Percentiles rank a stretch among this genome's conserved stretches.
These are phyloP conservation scores for Acanthamoeba royreba DNA, from an alignment of 208 protist species.

Conservation along the genomic window DNA sequence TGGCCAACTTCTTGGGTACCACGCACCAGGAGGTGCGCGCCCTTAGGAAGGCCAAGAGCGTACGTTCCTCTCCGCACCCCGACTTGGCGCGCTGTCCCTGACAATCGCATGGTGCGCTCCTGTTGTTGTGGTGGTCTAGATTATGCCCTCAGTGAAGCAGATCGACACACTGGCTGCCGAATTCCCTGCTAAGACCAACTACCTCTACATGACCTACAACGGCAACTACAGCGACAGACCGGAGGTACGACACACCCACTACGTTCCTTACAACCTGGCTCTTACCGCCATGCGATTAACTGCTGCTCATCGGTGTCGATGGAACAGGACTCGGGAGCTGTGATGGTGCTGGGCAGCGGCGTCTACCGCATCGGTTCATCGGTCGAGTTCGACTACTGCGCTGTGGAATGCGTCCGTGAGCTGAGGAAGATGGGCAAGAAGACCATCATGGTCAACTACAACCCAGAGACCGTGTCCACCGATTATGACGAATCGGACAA, in stretches of 20 bases:
- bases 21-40: conserved; percentile 60
- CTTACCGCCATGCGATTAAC: no score
- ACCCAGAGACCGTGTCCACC: conserved; percentile 92
- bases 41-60: conserved; percentile 30
- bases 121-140: conserved; percentile 44
- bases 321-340: conserved; percentile 40
- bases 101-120: no score
- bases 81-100: no score
- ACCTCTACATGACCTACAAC: conserved; percentile 94
- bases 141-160: conserved; percentile 93
- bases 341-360: conserved; percentile 95
- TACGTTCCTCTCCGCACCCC: no score
- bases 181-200: conserved; percentile 94
- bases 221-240: conserved; percentile 62
- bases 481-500: conserved; percentile 87
- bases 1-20: conserved; percentile 71
- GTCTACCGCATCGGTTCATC: conserved; percentile 96
- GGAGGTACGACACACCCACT: background rate
- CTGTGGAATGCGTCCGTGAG: conserved; percentile 92
- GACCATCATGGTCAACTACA: conserved; percentile 98
- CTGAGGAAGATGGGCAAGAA: conserved; percentile 86
- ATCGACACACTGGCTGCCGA: conserved; percentile 95
- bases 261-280: background rate
- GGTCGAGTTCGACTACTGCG: conserved; percentile 97
- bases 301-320: background rate